Conservation (phyloP, 495 filamentous ascomycete genomes). For the Xeromyces bisporus region DNA sequence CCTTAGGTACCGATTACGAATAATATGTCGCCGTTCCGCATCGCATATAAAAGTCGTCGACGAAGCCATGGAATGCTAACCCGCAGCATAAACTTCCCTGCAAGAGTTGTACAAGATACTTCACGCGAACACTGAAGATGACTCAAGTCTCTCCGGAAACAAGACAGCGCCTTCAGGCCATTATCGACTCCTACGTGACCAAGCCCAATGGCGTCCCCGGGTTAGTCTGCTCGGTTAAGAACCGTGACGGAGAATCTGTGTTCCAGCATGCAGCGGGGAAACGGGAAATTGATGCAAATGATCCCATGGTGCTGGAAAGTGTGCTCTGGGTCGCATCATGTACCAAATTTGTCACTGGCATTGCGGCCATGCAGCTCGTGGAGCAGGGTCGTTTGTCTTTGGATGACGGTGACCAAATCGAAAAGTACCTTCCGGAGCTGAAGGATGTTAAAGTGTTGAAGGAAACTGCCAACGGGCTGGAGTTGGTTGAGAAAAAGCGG, state of each 20-base stretch:
- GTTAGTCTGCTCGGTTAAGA: conserved; percentile 25
- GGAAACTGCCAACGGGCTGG: conserved; percentile 14
- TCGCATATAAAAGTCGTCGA: too few relatives aligned
- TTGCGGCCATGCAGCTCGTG: conserved; percentile 39
- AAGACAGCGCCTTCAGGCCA: background rate
- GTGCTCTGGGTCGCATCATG: conserved; percentile 39
- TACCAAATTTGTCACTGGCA: conserved; percentile 32
- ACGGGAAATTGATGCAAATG: conserved; percentile 15
- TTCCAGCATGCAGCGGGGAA: conserved; percentile 30
- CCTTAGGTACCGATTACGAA: too few relatives aligned
- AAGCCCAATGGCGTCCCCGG: conserved; percentile 31
- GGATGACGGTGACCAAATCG: conserved; percentile 29
- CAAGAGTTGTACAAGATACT: too few relatives aligned
- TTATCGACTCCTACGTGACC: conserved; percentile 5
- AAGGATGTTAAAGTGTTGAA: conserved; percentile 25
- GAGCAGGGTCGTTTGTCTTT: conserved; percentile 30
- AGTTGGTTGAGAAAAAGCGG: conserved; percentile 29
- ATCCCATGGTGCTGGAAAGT: conserved; percentile 30
- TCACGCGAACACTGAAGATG: background rate
- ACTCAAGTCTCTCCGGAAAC: background rate
- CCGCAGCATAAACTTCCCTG: too few relatives aligned
- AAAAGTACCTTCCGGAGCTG: conserved; percentile 31
- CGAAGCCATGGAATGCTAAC: too few relatives aligned
- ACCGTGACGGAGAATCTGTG: conserved; percentile 25
- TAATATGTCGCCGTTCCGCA: too few relatives aligned